phyloP scores from a whole-genome alignment of 73 alveolate genomes.

The Paramecium biaurelia region DNA sequence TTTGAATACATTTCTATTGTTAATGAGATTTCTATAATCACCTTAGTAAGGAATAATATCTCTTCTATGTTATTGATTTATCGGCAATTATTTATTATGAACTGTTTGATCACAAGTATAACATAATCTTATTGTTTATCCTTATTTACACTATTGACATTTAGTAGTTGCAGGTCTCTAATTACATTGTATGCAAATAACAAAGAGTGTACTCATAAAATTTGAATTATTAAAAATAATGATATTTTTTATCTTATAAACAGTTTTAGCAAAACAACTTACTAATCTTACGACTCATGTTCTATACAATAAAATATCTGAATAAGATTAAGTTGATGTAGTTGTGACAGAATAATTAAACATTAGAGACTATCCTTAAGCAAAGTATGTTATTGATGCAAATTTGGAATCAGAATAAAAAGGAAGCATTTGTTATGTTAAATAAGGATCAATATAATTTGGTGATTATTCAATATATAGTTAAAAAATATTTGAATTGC shows the following conservation, averaged over 20 bases:
- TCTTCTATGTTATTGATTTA: not conserved
- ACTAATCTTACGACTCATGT: not conserved
- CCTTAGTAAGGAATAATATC: conserved; percentile 8
- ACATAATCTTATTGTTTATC: not conserved
- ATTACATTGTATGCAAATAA: not conserved
- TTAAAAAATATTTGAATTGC: not conserved
- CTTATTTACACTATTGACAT: not conserved
- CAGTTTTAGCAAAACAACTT: not conserved
- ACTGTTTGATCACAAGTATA: not conserved
- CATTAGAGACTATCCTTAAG: not conserved
- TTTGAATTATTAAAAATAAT: not conserved
- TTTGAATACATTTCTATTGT: not conserved
- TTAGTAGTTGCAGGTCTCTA: not conserved
- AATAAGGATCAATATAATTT: not conserved
- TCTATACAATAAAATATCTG: not conserved
- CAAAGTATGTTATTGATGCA: not conserved
- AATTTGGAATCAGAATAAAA: not conserved
- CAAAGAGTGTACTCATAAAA: not conserved
- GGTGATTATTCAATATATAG: not conserved
- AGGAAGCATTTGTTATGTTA: not conserved
- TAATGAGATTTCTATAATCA: not conserved
- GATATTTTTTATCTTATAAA: not conserved
- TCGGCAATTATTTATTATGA: not conserved
- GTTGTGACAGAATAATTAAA: not conserved
- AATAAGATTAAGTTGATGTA: not conserved